phyloP scores from a whole-genome alignment of 441 rosid species.

The Pelargonium citronellum region DNA sequence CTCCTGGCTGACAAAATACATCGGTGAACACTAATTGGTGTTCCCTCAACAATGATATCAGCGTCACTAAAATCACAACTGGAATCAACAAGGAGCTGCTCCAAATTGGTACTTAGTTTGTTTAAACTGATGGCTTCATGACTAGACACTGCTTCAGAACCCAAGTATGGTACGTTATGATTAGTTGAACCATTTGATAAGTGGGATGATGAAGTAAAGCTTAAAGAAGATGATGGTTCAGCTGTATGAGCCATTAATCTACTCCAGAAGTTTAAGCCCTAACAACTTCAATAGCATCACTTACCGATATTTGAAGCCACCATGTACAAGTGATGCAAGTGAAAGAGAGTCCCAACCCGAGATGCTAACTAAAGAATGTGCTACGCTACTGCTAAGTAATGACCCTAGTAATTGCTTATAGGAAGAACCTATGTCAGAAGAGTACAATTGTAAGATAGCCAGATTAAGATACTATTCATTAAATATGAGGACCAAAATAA shows the following conservation, averaged over 20 bases:
- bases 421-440: not conserved
- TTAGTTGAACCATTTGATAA: conserved; percentile 47
- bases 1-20: conserved; percentile 83
- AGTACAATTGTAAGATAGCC: not conserved
- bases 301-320: not conserved
- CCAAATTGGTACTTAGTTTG: conserved; percentile 68
- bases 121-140: conserved; percentile 55
- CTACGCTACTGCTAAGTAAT: conserved; percentile 1
- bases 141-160: conserved; percentile 32
- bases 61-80: conserved; percentile 59
- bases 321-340: not conserved
- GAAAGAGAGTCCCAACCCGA: not conserved
- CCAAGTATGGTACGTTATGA: conserved; percentile 28
- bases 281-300: not conserved
- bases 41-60: conserved; percentile 57
- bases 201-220: conserved; percentile 47
- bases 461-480: not conserved
- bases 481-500: not conserved
- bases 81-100: conserved; percentile 49
- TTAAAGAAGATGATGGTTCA: conserved; percentile 70
- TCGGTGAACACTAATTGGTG: conserved; percentile 60
- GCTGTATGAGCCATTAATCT: conserved; percentile 48
- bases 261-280: conserved; percentile 4
- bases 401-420: not conserved
- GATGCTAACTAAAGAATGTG: not conserved